These are phyloP conservation scores for Nyctanthes arbortristis DNA, from an alignment of 257 asterid species.

Conservation along the genomic window DNA sequence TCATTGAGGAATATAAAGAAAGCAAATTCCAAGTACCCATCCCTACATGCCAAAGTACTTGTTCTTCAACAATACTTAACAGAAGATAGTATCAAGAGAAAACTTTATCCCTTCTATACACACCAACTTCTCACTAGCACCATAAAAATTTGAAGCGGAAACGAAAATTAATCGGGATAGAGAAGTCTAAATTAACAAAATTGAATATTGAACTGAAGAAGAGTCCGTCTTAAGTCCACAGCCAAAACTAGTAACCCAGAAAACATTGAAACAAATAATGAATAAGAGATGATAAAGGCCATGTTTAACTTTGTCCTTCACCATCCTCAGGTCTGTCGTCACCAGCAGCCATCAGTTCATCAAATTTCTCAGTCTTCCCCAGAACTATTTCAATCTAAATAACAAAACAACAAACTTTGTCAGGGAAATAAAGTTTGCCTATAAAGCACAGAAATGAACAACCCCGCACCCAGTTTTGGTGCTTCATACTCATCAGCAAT, in stretches of 20 bases:
- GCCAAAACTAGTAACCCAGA: neutral
- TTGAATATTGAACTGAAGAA: constrained; percentile 11
- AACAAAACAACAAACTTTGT: neutral
- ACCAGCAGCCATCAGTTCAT: constrained; percentile 57
- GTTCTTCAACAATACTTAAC: neutral
- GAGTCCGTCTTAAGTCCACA: neutral
- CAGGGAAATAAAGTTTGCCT: neutral
- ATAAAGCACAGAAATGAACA: neutral
- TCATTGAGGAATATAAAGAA: neutral
- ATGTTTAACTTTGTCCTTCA: constrained; percentile 43
- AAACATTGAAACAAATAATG: neutral
- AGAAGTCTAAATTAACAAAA: constrained; percentile 16
- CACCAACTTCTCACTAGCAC: neutral
- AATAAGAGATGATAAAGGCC: neutral
- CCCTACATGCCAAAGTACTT: neutral
- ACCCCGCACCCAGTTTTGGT: too few relatives aligned
- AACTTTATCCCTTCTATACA: neutral
- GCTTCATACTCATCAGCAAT: too few relatives aligned
- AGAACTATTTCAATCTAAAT: constrained; percentile 50
- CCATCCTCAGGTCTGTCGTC: constrained; percentile 38
- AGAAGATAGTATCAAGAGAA: neutral
- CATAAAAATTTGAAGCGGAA: neutral
- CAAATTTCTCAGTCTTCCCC: constrained; percentile 52
- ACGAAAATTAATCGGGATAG: neutral
- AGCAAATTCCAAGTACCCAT: neutral